A percentile compares a stretch with the other conserved stretches of the same genome.
Conservation (phyloP, 179 eudicot genomes). For the Gypsophila paniculata region DNA sequence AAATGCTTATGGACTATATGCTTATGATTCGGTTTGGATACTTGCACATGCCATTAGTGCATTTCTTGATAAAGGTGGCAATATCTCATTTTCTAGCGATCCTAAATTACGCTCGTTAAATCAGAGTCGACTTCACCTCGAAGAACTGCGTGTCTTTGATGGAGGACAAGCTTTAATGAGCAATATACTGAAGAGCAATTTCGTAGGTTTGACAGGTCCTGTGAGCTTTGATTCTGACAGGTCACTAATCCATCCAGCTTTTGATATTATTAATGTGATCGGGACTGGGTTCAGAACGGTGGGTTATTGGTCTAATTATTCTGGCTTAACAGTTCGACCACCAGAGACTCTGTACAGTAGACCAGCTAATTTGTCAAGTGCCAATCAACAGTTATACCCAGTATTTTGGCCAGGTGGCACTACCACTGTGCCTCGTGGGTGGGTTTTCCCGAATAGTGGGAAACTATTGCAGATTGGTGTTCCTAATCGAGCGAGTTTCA, state of each 20-base stretch:
- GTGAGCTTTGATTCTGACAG: constrained; percentile 56
- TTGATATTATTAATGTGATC: constrained; percentile 70
- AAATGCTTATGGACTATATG: constrained; percentile 67
- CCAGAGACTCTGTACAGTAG: constrained; percentile 61
- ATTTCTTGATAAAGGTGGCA: constrained; percentile 62
- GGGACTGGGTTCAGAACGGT: constrained; percentile 68
- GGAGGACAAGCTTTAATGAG: constrained; percentile 59
- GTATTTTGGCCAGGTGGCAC: constrained; percentile 87
- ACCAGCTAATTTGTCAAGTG: constrained; percentile 55
- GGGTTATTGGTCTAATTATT: constrained; percentile 85
- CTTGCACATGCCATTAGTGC: constrained; percentile 78
- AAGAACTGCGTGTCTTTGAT: constrained; percentile 60
- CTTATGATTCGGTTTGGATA: constrained; percentile 80
- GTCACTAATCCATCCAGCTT: constrained; percentile 56
- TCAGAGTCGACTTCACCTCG: constrained; percentile 45
- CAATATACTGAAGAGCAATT: constrained; percentile 50
- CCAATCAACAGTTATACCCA: constrained; percentile 48
- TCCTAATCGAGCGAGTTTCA: constrained; percentile 59
- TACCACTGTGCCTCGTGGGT: constrained; percentile 68
- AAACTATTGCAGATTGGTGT: constrained; percentile 62
- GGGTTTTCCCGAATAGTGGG: constrained; percentile 90
- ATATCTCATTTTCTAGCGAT: constrained; percentile 61
- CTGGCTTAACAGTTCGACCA: constrained; percentile 60
- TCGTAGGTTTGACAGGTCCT: constrained; percentile 68
- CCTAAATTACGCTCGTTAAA: constrained; percentile 30